These are phyloP conservation scores for Mycena leptocephala DNA, from an alignment of 768 basidiomycete species.

Conservation along the genomic window DNA sequence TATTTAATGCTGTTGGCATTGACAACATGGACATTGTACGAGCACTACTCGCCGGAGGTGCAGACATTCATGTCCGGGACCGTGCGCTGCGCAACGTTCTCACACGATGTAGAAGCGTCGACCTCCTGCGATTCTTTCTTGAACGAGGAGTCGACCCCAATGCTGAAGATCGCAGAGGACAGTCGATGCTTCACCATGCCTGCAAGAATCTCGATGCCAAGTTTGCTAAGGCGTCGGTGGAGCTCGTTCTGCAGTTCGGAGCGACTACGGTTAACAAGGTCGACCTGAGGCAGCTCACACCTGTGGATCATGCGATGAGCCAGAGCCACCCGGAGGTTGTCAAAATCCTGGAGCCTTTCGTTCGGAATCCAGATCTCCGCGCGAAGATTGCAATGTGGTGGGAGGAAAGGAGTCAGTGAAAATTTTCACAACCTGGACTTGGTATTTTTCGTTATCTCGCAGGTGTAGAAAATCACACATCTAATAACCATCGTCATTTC, in stretches of 20 bases:
- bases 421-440: no score
- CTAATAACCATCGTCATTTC: constrained; percentile 11
- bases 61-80: background rate
- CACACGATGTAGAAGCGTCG: no score
- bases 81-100: background rate
- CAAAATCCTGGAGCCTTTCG: background rate
- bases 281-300: background rate
- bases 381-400: background rate
- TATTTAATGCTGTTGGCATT: background rate
- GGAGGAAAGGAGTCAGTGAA: no score
- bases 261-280: background rate
- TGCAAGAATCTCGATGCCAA: background rate
- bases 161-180: background rate
- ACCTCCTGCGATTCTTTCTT: background rate
- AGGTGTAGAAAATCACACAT: no score
- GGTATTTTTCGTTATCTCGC: no score
- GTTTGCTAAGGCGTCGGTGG: background rate
- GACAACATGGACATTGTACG: background rate
- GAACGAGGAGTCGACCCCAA: background rate
- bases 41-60: background rate
- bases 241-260: background rate
- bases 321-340: background rate
- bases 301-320: background rate
- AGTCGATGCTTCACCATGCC: background rate
- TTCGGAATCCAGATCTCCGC: background rate